Base-by-base conservation (phyloP, 2,329 filamentous ascomycete species). In the Paraconiothyrium brasiliense region DNA sequence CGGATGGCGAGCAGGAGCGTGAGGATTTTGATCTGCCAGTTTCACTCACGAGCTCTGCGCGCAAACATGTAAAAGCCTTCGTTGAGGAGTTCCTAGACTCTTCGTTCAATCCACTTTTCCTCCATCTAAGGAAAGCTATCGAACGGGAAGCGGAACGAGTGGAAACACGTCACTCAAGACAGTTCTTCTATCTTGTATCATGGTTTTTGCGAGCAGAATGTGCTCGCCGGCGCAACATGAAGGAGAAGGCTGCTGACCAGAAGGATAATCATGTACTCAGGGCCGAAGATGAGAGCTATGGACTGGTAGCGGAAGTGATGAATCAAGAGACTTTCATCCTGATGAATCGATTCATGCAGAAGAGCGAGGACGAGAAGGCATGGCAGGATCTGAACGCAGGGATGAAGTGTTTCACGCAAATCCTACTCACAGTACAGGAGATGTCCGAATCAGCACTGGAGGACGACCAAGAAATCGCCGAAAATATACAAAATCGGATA, bases 381-480 rank as follows among this genome's bases (percentile, higher is more conserved):
- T 97, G 94, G 94, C 87, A 88, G 58, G 92, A 97, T 69, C 80
- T 98, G 16, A 92, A 93, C 58, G 90, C 94, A 0, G 90, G 92
- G 51, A 95, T 98, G 89, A 90, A 92, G 58, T 97, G 94, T 75
- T 97, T 97, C 74, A 98, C 94, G 0, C 94, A 98, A 74, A 95
- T 98, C 67, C 84, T 97, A 22, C 85, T 97, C 30, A 97, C 94
- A 0, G 91, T 98, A 2, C 93, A 97, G 71, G 92, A 96, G 63
- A 98, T 99, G 94, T 84, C 89, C 1, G 88, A 91, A 50, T 95
- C 92, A 1, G 85, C 87, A 0, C 86, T 92, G 34, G 94, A 97
- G 65, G 94, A 97, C n/a, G 92, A 99, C 68, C 91, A 97, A 74
- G 95, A 98, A 70, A 98, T 99, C 76, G 94, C 95, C 0, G 94